Conservation (phyloP, 139 green algal species). For the Ettlia oleoabundans region DNA sequence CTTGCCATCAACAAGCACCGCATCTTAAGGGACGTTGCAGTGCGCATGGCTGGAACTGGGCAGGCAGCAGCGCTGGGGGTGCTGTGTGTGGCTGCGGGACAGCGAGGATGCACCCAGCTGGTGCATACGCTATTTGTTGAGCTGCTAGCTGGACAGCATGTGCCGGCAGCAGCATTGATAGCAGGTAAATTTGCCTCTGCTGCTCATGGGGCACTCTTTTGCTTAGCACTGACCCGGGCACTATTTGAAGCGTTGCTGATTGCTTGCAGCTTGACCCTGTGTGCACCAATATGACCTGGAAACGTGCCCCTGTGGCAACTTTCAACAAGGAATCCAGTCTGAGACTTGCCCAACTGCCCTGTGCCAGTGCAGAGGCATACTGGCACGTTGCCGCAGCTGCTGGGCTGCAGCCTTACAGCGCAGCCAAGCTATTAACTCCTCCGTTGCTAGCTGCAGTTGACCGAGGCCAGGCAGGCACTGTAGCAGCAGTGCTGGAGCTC, state of each 20-base stretch:
- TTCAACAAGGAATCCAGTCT: no score
- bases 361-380: background rate
- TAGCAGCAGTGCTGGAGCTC: background rate
- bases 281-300: no score
- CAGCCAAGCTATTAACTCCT: background rate
- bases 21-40: background rate
- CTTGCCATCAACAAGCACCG: background rate
- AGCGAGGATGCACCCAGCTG: background rate
- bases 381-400: background rate
- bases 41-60: background rate
- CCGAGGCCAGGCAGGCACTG: background rate
- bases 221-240: no score
- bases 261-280: no score
- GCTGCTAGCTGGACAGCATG: background rate
- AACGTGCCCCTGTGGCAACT: no score
- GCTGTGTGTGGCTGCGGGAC: background rate
- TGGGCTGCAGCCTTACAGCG: background rate
- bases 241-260: no score
- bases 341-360: no score
- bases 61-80: background rate
- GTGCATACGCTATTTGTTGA: background rate
- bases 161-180: background rate
- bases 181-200: background rate
- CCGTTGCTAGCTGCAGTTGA: conserved; percentile 6
- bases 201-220: no score